Conservation (phyloP, 768 basidiomycete genomes). For the Kwoniella dendrophila region DNA sequence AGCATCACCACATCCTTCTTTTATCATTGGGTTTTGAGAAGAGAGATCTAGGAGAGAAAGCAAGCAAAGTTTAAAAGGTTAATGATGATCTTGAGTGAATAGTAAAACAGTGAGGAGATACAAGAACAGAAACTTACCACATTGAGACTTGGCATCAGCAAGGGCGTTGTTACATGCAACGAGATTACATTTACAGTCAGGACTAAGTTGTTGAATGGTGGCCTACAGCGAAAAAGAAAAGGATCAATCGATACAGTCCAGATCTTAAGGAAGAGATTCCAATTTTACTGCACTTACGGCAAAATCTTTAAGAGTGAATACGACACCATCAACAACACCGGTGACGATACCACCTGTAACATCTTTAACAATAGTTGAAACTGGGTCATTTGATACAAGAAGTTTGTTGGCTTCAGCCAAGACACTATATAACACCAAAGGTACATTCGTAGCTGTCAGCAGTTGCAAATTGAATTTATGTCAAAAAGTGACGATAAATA, state of each 20-base stretch:
- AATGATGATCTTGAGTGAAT: not conserved
- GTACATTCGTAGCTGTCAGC: too few species aligned
- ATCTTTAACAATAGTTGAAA: constrained; percentile 6
- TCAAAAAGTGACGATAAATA: too few species aligned
- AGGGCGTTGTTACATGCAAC: constrained; percentile 4
- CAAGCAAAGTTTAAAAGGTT: not conserved
- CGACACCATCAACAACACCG: constrained; percentile 1
- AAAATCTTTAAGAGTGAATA: not conserved
- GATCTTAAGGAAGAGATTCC: not conserved
- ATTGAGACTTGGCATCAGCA: not conserved
- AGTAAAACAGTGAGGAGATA: too few species aligned
- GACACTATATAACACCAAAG: not conserved
- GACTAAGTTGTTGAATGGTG: constrained; percentile 1
- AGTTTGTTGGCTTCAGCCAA: constrained; percentile 5
- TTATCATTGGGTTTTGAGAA: not conserved
- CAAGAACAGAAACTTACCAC: not conserved
- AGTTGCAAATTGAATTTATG: too few species aligned
- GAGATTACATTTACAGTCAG: constrained; percentile 5
- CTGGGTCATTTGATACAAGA: constrained; percentile 5
- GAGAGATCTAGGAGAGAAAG: not conserved
- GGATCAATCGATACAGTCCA: not conserved
- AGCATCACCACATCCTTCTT: constrained; percentile 8
- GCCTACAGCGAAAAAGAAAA: not conserved
- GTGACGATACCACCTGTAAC: constrained; percentile 10
- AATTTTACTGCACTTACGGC: not conserved